Conservation (phyloP, 441 rosid species). For the Codiaeum variegatum region DNA sequence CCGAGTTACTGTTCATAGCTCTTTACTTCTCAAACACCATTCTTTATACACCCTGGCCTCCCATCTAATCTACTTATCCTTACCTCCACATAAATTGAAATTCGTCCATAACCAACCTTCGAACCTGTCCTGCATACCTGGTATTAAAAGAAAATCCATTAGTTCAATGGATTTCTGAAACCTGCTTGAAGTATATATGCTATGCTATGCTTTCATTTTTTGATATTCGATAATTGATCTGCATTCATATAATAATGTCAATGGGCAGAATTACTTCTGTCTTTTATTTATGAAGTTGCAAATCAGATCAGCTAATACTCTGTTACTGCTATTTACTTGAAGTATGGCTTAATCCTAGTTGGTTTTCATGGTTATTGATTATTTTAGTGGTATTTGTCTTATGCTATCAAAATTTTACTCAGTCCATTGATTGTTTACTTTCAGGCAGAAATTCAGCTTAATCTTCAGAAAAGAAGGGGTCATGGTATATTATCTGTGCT, state of each 20-base stretch:
- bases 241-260: background rate
- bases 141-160: background rate
- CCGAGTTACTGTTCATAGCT: too few species aligned
- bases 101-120: too few species aligned
- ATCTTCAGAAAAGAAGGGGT: conserved; percentile 94
- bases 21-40: too few species aligned
- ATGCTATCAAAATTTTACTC: background rate
- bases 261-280: background rate
- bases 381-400: background rate
- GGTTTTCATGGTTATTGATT: conserved; percentile 8
- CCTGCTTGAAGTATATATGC: conserved; percentile 11
- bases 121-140: too few species aligned
- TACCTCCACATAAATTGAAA: too few species aligned
- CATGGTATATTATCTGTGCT: conserved; percentile 88
- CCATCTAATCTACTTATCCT: too few species aligned
- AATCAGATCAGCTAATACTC: conserved; percentile 9
- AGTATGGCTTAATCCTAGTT: conserved; percentile 11
- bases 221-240: background rate
- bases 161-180: conserved; percentile 14
- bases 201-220: too few species aligned
- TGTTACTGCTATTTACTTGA: conserved; percentile 13
- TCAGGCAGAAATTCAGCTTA: conserved; percentile 98
- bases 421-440: conserved; percentile 27
- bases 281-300: background rate
- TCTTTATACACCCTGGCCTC: too few species aligned